phyloP scores from a whole-genome alignment of 306 rosid species.

The Urtica urens region DNA sequence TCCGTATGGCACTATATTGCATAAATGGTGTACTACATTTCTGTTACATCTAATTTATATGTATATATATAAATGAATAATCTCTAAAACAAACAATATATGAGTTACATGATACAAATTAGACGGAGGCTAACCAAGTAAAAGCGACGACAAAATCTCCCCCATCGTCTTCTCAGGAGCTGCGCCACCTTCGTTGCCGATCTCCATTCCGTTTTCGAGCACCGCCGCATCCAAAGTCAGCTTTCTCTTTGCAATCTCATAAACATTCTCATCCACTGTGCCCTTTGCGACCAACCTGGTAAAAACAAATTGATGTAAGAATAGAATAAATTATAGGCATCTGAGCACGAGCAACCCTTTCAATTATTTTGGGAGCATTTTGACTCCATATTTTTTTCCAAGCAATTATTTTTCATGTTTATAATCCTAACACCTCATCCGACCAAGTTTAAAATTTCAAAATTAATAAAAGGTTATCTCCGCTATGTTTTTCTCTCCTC shows the following conservation, averaged over 20 bases:
- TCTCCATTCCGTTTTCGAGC: constrained; percentile 65
- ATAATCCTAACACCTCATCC: too few relatives aligned
- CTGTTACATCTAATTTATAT: neutral
- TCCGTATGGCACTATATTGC: constrained; percentile 6
- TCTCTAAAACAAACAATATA: neutral
- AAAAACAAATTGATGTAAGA: neutral
- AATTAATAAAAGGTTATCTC: too few relatives aligned
- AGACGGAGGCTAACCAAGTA: constrained; percentile 40
- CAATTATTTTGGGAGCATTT: too few relatives aligned
- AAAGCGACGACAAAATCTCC: constrained; percentile 78
- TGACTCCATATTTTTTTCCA: too few relatives aligned
- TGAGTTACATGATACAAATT: constrained; percentile 1
- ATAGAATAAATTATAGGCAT: too few relatives aligned
- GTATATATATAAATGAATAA: neutral
- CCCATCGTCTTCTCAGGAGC: constrained; percentile 98
- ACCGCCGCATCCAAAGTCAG: constrained; percentile 91
- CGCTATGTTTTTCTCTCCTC: too few relatives aligned
- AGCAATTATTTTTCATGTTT: too few relatives aligned
- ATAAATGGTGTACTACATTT: constrained; percentile 3
- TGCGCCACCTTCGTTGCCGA: constrained; percentile 55
- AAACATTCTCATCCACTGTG: constrained; percentile 87
- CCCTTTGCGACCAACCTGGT: constrained; percentile 81
- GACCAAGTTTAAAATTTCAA: too few relatives aligned
- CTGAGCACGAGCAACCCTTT: too few relatives aligned
- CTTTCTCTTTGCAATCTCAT: constrained; percentile 94